Percentiles rank a stretch among this genome's conserved stretches.
phyloP scores from a whole-genome alignment of 352 stramenopile species.

The Thalassiosira livingstoniorum region DNA sequence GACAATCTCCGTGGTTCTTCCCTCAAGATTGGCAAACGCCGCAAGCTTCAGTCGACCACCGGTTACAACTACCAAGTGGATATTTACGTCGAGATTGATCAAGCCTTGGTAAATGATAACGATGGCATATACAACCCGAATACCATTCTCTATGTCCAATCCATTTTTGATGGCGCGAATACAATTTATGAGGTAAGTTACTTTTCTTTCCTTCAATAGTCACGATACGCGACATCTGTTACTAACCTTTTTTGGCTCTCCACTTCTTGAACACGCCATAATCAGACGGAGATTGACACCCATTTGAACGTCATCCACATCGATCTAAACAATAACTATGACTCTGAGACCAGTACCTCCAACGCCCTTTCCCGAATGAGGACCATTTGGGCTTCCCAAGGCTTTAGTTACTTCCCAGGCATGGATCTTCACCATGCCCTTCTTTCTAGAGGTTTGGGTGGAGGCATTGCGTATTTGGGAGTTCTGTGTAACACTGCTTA shows the following conservation, averaged over 20 bases:
- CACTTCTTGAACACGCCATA: background rate
- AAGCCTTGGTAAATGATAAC: background rate
- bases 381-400: background rate
- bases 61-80: background rate
- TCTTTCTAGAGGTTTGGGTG: background rate
- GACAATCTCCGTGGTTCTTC: slow-evolving; percentile 4
- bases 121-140: background rate
- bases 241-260: background rate
- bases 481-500: slow-evolving; percentile 13
- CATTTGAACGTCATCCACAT: background rate
- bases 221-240: background rate
- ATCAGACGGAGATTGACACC: background rate
- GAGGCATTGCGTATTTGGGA: slow-evolving; percentile 21
- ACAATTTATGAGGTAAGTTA: slow-evolving; percentile 13
- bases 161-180: slow-evolving; percentile 3
- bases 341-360: background rate
- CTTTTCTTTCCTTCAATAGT: background rate
- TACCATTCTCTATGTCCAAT: background rate
- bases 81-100: slow-evolving; percentile 10
- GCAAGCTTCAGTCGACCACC: background rate
- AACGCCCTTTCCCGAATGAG: background rate
- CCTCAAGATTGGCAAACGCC: background rate
- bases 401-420: background rate
- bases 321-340: background rate
- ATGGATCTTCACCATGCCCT: slow-evolving; percentile 25